Conservation (phyloP, 2,329 filamentous ascomycete species). For the Achaetomium macrosporum region DNA sequence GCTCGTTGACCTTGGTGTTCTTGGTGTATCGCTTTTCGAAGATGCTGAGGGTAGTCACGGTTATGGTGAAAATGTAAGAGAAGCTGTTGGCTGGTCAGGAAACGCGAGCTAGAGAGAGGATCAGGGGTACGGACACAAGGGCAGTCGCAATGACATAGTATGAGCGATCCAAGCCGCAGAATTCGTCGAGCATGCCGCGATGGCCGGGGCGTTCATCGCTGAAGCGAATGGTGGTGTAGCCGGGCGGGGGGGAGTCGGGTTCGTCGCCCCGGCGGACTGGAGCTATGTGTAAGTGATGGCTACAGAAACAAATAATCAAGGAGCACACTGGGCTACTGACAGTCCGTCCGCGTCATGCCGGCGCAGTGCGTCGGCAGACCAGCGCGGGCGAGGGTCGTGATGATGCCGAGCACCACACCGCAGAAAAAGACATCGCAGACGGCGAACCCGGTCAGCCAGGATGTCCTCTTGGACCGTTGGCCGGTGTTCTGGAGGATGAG, state of each 20-base stretch:
- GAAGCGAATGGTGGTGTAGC: conserved; percentile 30
- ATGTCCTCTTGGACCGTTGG: conserved; percentile 22
- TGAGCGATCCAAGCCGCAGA: conserved; percentile 29
- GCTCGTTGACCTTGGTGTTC: conserved; percentile 23
- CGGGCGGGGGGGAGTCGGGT: conserved; percentile 3
- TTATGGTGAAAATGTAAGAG: conserved; percentile 19
- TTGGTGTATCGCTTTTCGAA: conserved; percentile 28
- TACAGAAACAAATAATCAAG: neutral
- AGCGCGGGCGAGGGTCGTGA: conserved; percentile 30
- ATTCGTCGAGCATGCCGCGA: conserved; percentile 27
- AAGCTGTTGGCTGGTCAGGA: conserved; percentile 8
- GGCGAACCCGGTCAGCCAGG: conserved; percentile 27
- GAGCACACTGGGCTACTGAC: conserved; percentile 12
- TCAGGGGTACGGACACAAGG: conserved; percentile 26
- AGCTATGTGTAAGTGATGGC: conserved; percentile 3
- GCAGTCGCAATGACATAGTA: conserved; percentile 29
- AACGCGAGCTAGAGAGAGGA: neutral
- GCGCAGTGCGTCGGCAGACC: conserved; percentile 33
- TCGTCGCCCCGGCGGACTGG: conserved; percentile 3
- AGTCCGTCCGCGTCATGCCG: conserved; percentile 27
- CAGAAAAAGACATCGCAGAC: conserved; percentile 30
- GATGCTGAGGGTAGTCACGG: conserved; percentile 23
- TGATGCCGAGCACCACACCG: conserved; percentile 29
- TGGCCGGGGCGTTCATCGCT: conserved; percentile 24
- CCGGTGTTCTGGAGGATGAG: conserved; percentile 30